Evolutionary conservation across 2,329 filamentous ascomycete genomes (phyloP).

Genomic region (Nectriaceae sp.): DNA sequence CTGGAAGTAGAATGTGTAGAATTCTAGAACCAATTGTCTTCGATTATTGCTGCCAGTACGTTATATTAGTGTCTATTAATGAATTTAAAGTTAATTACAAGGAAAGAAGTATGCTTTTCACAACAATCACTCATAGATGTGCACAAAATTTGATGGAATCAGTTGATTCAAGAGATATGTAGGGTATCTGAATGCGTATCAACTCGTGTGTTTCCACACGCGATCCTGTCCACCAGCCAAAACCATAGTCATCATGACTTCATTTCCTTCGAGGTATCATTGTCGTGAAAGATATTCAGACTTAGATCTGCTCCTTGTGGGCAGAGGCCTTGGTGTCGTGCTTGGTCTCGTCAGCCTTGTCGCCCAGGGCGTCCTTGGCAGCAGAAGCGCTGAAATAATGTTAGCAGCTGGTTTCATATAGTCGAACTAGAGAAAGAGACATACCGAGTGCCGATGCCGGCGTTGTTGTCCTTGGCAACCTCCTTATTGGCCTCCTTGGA

Average conservation of each 20-base stretch:
- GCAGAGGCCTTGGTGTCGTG: constrained; percentile 43
- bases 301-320: constrained; percentile 45
- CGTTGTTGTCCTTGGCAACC: constrained; percentile 63
- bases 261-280: neutral
- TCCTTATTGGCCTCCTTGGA: constrained; percentile 73
- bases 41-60: too few species aligned
- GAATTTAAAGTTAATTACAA: too few species aligned
- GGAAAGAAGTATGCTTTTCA: too few species aligned
- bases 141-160: too few species aligned
- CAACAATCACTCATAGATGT: too few species aligned
- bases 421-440: constrained; percentile 8
- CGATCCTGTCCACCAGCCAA: neutral
- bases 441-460: constrained; percentile 54
- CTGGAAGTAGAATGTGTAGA: too few species aligned
- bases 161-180: constrained; percentile 21
- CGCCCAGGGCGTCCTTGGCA: constrained; percentile 49
- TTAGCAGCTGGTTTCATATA: neutral
- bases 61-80: too few species aligned
- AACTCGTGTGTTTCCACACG: constrained; percentile 7
- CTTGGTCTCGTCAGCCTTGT: constrained; percentile 46
- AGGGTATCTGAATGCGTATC: constrained; percentile 25
- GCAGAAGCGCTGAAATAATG: constrained; percentile 41
- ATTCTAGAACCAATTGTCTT: too few species aligned
- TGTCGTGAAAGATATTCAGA: neutral
- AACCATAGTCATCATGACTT: neutral